Evolutionary conservation across 2,329 filamentous ascomycete species (phyloP), one percentile per base, ranked within the genome.

Genomic region (Teratosphaeria destructans): DNA sequence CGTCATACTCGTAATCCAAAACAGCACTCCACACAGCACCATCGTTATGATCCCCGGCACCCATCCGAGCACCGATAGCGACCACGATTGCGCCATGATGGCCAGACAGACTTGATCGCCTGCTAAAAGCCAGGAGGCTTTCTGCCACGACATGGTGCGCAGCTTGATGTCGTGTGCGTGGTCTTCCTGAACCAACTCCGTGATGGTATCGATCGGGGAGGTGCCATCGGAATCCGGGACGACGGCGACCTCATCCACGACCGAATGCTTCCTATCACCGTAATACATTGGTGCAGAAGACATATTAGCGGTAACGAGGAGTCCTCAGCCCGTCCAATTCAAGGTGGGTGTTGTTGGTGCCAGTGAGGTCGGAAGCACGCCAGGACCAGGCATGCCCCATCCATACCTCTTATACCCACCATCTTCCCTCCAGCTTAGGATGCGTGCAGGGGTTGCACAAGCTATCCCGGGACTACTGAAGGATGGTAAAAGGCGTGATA

Each of bases 121-220:
- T 11, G 68, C 70, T 5, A 80, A 74, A 39, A 80, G 66, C 72
- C 76, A 79, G 7, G 78, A 77, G 1, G 77, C 77, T 65, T 79
- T 79, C 62, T 80, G 77, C 78, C 79, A 81, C 35, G 77, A 75
- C 78, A 80, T 80, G 0, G 77, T 80, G n/a, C 78, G 74, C 12
- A 81, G 75, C 64, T 79, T 75, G 70, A 81, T 81, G 3, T 80
- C 79, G 72, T 79, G 77, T 54, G 68, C 62, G 62, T 78, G 76
- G 63, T 78, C 77, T 73, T 68, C 65, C 4, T 54, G 26, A 26
- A 68, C 63, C 11, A 69, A 65, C 14, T 62, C 67, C 14, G 59
- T 63, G 63, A 69, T 66, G 47, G 61, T 62, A 60, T 64, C 61
- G 37, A 63, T 60, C 2, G 65, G 61, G 59, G 60, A 65, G 49